Percentiles rank a stretch among this genome's conserved stretches.
phyloP scores from a whole-genome alignment of 2,329 filamentous ascomycete genomes.

The Diaporthe batatas region DNA sequence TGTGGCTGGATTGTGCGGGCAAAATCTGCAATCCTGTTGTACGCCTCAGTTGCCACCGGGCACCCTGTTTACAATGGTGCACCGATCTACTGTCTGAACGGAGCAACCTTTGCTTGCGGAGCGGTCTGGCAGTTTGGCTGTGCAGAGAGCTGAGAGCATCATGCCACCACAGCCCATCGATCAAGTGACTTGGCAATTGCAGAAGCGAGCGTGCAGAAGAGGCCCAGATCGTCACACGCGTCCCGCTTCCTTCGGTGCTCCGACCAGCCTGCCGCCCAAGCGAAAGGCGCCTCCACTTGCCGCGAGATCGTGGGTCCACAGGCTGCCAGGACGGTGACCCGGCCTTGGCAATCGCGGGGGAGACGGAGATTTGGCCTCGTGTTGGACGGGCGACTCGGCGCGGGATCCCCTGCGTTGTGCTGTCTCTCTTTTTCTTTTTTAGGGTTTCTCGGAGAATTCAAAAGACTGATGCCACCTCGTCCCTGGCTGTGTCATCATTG shows the following conservation, averaged over 20 bases:
- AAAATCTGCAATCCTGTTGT: not conserved
- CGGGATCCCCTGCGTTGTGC: not conserved
- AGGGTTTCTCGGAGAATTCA: conserved; percentile 30
- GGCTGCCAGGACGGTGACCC: conserved; percentile 30
- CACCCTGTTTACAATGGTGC: not conserved
- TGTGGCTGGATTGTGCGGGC: not conserved
- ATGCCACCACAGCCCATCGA: conserved; percentile 16
- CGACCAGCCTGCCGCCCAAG: conserved; percentile 9
- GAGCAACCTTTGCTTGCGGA: not conserved
- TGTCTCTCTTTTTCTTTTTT: not conserved
- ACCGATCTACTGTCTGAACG: not conserved
- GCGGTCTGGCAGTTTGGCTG: conserved; percentile 1
- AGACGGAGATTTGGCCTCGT: conserved; percentile 42
- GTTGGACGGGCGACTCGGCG: conserved; percentile 35
- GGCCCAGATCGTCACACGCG: conserved; percentile 17
- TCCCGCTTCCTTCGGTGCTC: conserved; percentile 29
- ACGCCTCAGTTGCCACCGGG: not conserved
- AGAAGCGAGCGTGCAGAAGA: conserved; percentile 17
- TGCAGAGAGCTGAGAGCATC: not conserved
- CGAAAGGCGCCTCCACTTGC: conserved; percentile 22
- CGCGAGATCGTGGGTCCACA: conserved; percentile 31
- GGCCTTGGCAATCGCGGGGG: conserved; percentile 39
- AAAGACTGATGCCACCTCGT: not conserved
- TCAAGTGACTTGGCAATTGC: conserved; percentile 20
- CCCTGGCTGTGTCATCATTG: conserved; percentile 2